Evolutionary conservation across 108 stramenopile genomes (phyloP).

Genomic region (Licmophora abbreviata): DNA sequence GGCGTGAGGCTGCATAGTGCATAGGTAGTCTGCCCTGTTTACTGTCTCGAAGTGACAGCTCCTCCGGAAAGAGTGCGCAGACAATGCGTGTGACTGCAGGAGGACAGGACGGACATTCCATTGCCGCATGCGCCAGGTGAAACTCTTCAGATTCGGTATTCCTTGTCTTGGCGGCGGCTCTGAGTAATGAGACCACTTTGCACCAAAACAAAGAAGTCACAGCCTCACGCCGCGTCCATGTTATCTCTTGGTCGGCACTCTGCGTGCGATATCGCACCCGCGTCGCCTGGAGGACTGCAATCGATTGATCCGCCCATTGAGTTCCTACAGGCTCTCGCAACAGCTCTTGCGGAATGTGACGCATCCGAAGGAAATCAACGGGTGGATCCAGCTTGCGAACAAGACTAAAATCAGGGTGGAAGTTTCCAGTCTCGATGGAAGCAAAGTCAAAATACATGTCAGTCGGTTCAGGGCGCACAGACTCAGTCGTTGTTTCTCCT

Average conservation of each 20-base stretch:
- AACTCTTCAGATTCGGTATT: neutral
- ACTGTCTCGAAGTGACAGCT: slow-evolving; percentile 27
- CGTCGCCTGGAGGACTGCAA: neutral
- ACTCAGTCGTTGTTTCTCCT: slow-evolving; percentile 1
- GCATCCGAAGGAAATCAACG: slow-evolving; percentile 70
- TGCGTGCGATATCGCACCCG: neutral
- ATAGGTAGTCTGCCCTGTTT: slow-evolving; percentile 41
- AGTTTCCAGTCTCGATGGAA: slow-evolving; percentile 40
- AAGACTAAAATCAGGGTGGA: slow-evolving; percentile 32
- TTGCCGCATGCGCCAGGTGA: slow-evolving; percentile 38
- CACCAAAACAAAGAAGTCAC: slow-evolving; percentile 43
- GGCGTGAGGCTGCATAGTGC: slow-evolving; percentile 50
- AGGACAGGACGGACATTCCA: slow-evolving; percentile 42
- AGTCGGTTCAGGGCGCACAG: neutral
- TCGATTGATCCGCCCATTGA: slow-evolving; percentile 7
- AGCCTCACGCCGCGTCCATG: slow-evolving; percentile 23
- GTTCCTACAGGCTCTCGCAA: slow-evolving; percentile 12
- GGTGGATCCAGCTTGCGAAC: slow-evolving; percentile 52
- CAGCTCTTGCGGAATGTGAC: slow-evolving; percentile 60
- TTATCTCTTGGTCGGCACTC: too few relatives aligned
- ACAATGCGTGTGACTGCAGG: slow-evolving; percentile 42
- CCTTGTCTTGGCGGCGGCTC: slow-evolving; percentile 10
- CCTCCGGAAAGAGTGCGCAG: slow-evolving; percentile 38
- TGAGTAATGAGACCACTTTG: slow-evolving; percentile 39
- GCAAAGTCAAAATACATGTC: slow-evolving; percentile 31